Base-by-base conservation (phyloP, 2,329 filamentous ascomycete genomes). In the Fusarium zealandicum region DNA sequence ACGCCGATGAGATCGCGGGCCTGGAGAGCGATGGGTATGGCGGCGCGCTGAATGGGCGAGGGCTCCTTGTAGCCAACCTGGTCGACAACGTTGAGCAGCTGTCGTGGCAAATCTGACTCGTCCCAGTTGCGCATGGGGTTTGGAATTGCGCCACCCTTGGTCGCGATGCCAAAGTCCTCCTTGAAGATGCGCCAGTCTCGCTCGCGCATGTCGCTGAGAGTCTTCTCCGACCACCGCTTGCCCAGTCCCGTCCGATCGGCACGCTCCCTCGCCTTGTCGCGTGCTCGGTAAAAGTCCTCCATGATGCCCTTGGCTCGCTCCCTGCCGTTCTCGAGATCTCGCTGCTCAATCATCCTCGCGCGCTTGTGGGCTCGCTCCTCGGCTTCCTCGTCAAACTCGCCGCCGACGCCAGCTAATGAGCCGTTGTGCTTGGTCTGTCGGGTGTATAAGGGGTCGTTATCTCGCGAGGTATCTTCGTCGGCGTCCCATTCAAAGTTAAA, bases 161-260 rank as follows among this genome's bases (percentile, higher is more conserved):
- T 97, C 33, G 89, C 83, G 71, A 99, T 99, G 66, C 95, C 96
- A 78, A 96, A 98, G 75, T 99, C 93, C 74, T 98, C 95, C 76
- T 98, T 99, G 86, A 99, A 97, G 67, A 99, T 98, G 71, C 95
- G 90, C 95, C 95, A 99, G 75, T 99, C 95, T 72, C 95, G 84
- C 76, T 98, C 93, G 59, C 92, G 90, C 95, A 99, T 99, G 68
- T 96, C 90, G 12, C 90, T 86, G 59, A 98, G 79, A 58, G 82
- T 84, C 85, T 99, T 99, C 71, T 97, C 91, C 49, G 90, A 92
- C 95, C 95, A 99, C 75, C 96, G 92, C 73, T 93, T 93, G 66
- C 96, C 93, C 51, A 96, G 81, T 28, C 88, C 88, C 60, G 88
- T 91, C 58, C 89, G 84, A 56, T 82, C 80, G 10, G 87, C 86